phyloP scores from a whole-genome alignment of 2,329 filamentous ascomycete genomes.

The Scopulariopsis brevicaulis region DNA sequence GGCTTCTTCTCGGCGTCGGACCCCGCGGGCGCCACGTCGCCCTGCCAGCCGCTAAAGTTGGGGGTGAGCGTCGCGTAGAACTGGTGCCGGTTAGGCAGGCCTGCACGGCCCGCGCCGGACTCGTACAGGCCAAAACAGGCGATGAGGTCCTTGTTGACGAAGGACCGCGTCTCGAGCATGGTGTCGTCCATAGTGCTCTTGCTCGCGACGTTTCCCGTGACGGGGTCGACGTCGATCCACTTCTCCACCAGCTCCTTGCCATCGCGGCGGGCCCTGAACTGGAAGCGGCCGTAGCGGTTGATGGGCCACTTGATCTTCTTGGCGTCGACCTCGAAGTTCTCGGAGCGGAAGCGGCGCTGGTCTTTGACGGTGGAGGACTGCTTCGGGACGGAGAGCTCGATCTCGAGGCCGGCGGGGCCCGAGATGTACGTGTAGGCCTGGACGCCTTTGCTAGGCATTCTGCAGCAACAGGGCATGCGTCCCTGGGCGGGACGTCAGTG shows the following conservation, averaged over 20 bases:
- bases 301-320: constrained; percentile 25
- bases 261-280: constrained; percentile 23
- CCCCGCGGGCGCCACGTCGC: constrained; percentile 23
- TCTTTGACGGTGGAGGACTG: constrained; percentile 18
- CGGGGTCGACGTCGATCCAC: constrained; percentile 31
- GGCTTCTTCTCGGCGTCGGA: constrained; percentile 24
- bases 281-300: constrained; percentile 30
- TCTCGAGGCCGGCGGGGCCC: constrained; percentile 21
- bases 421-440: constrained; percentile 25
- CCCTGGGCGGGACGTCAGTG: neutral
- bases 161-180: constrained; percentile 18
- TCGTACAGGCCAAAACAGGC: constrained; percentile 37
- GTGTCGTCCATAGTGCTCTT: constrained; percentile 23
- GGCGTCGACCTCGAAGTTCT: constrained; percentile 32
- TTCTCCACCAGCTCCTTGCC: constrained; percentile 26
- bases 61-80: constrained; percentile 31
- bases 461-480: neutral
- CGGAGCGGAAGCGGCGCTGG: constrained; percentile 20
- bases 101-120: constrained; percentile 27
- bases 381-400: constrained; percentile 32
- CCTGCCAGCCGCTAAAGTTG: constrained; percentile 31
- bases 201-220: constrained; percentile 26
- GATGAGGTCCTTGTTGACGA: constrained; percentile 22
- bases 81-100: constrained; percentile 29
- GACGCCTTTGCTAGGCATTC: constrained; percentile 29